Base-by-base conservation (phyloP, 305 asterid species). In the Solanum aculeatissimum region DNA sequence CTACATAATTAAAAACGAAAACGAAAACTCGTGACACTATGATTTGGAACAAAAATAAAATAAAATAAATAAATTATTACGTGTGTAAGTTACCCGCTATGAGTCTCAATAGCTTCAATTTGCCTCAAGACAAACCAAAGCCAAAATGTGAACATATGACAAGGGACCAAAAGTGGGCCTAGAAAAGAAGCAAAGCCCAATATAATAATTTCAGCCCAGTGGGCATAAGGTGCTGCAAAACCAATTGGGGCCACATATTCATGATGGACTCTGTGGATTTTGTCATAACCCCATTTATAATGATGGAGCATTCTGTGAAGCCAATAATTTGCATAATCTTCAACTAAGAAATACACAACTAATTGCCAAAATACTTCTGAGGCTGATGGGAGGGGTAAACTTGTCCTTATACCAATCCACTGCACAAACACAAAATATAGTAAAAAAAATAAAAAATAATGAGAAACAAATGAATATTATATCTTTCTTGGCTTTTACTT, bases 151-250 rank as follows among this genome's bases (percentile, higher is more conserved):
- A 92, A 27, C 95, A 92, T 93, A 80, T 95, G 97, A 0, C 97
- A 91, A 0, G 95, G 97, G 63, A 84, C 95, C 63, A 93, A 83
- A 2, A 89, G 43, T 7, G 97, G 97, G 21, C 97, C 98, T 29
- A 93, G 84, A 82, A 95, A 92, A 1, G 97, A 90, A 83, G 97
- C 93, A 1, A 90, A 74, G 53, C 98, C 97, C 0, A 92, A 91
- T 63, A 93, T 87, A n/a, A 93, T 86, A 63, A 92, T 88, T 81
- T 93, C 98, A 1, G 93, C 95, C 95, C 95, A 92, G 40, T 95
- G 97, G 15, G 98, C 97, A 75, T 95, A 92, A 42, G 97, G 97
- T 32, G 97, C 97, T 40, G 95, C 97, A 60, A 95, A 92, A 29
- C 92, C 92, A 63, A 92, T 92, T 0, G 97, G 82, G 49, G 82